Evolutionary conservation across 176 grass and related monocot species (phyloP).

Genomic region (Aegilops sharonensis): DNA sequence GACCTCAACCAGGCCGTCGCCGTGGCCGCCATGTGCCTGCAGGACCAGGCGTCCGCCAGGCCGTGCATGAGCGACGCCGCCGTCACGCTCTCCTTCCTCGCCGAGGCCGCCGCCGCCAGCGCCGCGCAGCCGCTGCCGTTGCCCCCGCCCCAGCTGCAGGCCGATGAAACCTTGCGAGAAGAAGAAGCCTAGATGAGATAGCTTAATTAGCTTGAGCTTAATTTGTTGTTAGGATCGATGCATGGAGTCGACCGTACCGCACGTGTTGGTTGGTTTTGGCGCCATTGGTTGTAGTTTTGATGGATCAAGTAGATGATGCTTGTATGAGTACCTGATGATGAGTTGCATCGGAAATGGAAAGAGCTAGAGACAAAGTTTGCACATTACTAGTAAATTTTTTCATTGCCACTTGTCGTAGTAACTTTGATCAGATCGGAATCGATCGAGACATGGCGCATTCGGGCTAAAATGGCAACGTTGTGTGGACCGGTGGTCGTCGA

Average conservation of each 20-base stretch:
- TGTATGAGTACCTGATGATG: too few relatives aligned
- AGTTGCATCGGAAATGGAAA: too few relatives aligned
- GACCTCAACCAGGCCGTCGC: conserved; percentile 20
- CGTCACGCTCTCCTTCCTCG: conserved; percentile 1
- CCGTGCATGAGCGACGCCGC: conserved; percentile 23
- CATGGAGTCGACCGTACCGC: neutral
- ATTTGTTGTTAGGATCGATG: neutral
- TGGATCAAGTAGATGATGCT: too few relatives aligned
- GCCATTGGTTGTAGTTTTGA: neutral
- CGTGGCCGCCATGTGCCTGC: conserved; percentile 12
- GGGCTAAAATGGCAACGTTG: too few relatives aligned
- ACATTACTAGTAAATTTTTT: too few relatives aligned
- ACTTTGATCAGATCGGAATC: too few relatives aligned
- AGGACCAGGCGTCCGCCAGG: conserved; percentile 11
- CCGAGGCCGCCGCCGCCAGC: neutral
- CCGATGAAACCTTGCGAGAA: neutral
- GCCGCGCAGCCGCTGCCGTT: neutral
- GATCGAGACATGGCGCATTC: too few relatives aligned
- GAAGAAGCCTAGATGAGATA: neutral
- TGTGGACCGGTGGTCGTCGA: too few relatives aligned
- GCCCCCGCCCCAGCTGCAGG: neutral
- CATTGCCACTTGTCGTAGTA: too few relatives aligned
- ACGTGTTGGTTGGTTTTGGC: neutral
- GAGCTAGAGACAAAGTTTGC: too few relatives aligned
- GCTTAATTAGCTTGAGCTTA: neutral